Base-by-base conservation (phyloP, 2,329 filamentous ascomycete species). In the Cercospora zeina region DNA sequence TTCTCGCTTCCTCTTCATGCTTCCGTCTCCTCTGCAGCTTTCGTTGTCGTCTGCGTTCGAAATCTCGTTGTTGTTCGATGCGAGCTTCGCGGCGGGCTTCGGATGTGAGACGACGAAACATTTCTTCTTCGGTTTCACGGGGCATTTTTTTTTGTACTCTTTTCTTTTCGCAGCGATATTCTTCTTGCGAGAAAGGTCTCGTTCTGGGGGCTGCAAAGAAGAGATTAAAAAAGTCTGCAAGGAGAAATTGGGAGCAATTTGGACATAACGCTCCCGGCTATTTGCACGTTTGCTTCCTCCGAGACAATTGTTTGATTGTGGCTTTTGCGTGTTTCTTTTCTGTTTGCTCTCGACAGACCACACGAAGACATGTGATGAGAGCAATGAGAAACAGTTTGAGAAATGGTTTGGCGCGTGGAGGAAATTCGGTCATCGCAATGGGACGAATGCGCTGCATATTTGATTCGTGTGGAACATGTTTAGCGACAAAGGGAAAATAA, bases 51-150 rank as follows among this genome's bases (percentile, higher is more conserved):
- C 19, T 24, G 10, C 33, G 27, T 11, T 54, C 51, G 10, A 36
- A 36, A n/a, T 54, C 19, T 2, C 42, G 42, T n/a, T 47, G 42
- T 19, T 47, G 42, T 47, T 47, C 42, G 42, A 47, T 24, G 42
- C 42, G 42, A 24, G 42, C 42, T 47, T 47, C 42, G 14, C 19
- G 42, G 11, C 42, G 42, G 13, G 42, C 42, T 27, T 47, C 42
- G 42, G 42, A 47, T 2, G 42, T 21, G 11, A 47, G 19, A 47
- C 42, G 42, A 13, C 42, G 42, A 13, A 47, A 47, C 42, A 47
- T 47, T 14, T 47, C 42, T 47, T 47, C 42, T 47, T 47, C 42
- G 42, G 42, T 47, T 24, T 47, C 42, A 19, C 42, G 42, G 21
- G 27, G 51, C 27, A 33, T 54, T 31, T 8, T 9, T 19, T 36